Conservation (phyloP, 2,329 filamentous ascomycete species). For the Botryosphaeria dothidea region DNA sequence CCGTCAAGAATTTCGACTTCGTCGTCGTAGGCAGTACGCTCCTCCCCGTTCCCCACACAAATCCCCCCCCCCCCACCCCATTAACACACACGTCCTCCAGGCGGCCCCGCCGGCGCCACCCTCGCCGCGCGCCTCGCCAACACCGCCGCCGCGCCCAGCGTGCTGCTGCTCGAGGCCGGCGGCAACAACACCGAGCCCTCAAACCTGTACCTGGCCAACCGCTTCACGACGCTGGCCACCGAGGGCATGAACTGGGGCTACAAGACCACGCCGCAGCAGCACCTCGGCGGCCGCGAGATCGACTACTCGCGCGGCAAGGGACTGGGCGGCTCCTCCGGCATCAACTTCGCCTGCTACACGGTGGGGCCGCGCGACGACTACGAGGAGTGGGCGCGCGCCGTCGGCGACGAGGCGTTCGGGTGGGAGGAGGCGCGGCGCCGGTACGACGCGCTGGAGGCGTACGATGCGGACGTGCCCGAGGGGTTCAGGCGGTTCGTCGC, state of each 20-base stretch:
- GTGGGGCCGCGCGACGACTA: conserved; percentile 62
- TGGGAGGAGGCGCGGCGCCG: conserved; percentile 57
- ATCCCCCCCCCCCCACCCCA: not conserved
- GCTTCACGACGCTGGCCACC: conserved; percentile 52
- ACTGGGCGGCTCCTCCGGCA: conserved; percentile 47
- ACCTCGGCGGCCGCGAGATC: conserved; percentile 39
- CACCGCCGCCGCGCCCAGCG: conserved; percentile 48
- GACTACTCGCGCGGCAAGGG: conserved; percentile 48
- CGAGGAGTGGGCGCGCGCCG: conserved; percentile 59
- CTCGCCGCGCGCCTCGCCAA: conserved; percentile 56
- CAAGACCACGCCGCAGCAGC: conserved; percentile 42
- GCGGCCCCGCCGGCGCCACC: conserved; percentile 61
- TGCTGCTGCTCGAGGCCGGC: conserved; percentile 65
- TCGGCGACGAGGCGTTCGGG: conserved; percentile 56
- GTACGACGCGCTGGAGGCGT: conserved; percentile 57
- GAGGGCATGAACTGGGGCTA: conserved; percentile 55
- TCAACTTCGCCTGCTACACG: conserved; percentile 52
- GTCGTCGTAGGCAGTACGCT: conserved; percentile 44
- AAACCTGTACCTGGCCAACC: conserved; percentile 50
- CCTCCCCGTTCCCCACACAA: not conserved
- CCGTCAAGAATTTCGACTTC: conserved; percentile 33
- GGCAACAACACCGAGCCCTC: conserved; percentile 41
- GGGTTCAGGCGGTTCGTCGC: conserved; percentile 46
- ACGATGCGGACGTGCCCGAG: conserved; percentile 40
- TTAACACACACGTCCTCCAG: conserved; percentile 33